These are phyloP conservation scores for Solanum virginianum DNA, from an alignment of 257 asterid species.

Conservation along the genomic window DNA sequence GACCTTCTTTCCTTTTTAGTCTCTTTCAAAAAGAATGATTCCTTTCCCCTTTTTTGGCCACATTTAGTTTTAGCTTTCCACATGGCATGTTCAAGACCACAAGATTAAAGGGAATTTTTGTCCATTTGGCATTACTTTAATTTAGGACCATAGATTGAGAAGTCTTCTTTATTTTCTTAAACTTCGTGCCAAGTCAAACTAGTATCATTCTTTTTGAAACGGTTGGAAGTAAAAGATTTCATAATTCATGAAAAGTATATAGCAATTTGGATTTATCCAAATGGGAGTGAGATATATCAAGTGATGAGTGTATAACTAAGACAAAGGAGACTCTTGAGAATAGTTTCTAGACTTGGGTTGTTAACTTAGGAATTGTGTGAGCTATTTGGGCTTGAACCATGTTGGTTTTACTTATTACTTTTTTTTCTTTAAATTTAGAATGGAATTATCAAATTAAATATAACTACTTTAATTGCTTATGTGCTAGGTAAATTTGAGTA, in stretches of 20 bases:
- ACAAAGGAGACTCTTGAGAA: not conserved
- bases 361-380: not conserved
- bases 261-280: not conserved
- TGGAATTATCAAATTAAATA: not conserved
- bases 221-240: too few species aligned
- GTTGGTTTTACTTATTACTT: not conserved
- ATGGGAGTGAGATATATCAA: not conserved
- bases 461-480: not conserved
- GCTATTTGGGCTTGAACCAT: not conserved
- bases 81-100: too few species aligned
- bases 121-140: too few species aligned
- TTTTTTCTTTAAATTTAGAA: not conserved
- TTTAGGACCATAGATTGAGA: too few species aligned
- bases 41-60: too few species aligned
- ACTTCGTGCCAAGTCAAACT: too few species aligned
- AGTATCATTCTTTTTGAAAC: too few species aligned
- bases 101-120: too few species aligned
- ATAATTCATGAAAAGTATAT: not conserved
- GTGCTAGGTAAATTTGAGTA: not conserved
- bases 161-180: too few species aligned
- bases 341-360: not conserved
- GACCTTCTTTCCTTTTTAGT: too few species aligned
- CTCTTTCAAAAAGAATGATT: too few species aligned
- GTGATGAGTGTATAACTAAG: not conserved
- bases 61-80: too few species aligned